A percentile compares a stretch with the other conserved stretches of the same genome.
Evolutionary conservation across 352 stramenopile genomes (phyloP).

Genomic region (Pythium aquatile): DNA sequence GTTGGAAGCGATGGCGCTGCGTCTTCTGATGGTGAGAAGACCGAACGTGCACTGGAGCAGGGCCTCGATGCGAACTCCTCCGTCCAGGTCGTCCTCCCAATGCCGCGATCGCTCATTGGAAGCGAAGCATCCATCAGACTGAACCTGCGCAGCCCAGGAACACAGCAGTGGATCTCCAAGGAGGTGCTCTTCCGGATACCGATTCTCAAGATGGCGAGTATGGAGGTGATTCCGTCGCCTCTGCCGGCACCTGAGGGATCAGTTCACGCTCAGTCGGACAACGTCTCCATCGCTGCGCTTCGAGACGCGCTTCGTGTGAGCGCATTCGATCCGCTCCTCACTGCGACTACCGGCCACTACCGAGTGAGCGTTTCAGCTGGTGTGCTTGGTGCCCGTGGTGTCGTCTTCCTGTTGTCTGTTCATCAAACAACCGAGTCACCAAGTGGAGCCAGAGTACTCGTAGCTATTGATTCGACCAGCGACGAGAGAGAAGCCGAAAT

Average conservation of each 20-base stretch:
- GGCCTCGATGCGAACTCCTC: slow-evolving; percentile 8
- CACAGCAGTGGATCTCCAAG: slow-evolving; percentile 52
- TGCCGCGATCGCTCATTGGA: slow-evolving; percentile 16
- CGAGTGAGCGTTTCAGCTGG: slow-evolving; percentile 23
- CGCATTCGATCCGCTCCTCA: slow-evolving; percentile 59
- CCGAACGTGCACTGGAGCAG: slow-evolving; percentile 10
- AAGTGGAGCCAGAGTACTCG: slow-evolving; percentile 2
- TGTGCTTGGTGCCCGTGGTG: background rate
- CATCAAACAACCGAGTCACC: slow-evolving; percentile 7
- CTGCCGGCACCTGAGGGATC: background rate
- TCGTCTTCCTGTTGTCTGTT: background rate
- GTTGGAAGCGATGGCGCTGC: background rate
- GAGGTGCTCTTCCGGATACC: slow-evolving; percentile 43
- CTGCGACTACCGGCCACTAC: slow-evolving; percentile 44
- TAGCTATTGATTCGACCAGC: background rate
- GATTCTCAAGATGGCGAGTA: slow-evolving; percentile 36
- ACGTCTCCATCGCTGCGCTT: slow-evolving; percentile 37
- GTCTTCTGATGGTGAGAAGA: background rate
- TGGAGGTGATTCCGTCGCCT: slow-evolving; percentile 28
- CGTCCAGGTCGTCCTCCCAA: slow-evolving; percentile 28
- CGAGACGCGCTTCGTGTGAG: slow-evolving; percentile 47
- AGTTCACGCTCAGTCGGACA: slow-evolving; percentile 23
- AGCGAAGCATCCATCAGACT: slow-evolving; percentile 34
- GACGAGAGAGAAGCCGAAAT: background rate
- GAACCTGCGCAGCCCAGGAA: slow-evolving; percentile 55